Conservation (phyloP, 371 early-diverging fungal species). For the Lichtheimia hyalospora region DNA sequence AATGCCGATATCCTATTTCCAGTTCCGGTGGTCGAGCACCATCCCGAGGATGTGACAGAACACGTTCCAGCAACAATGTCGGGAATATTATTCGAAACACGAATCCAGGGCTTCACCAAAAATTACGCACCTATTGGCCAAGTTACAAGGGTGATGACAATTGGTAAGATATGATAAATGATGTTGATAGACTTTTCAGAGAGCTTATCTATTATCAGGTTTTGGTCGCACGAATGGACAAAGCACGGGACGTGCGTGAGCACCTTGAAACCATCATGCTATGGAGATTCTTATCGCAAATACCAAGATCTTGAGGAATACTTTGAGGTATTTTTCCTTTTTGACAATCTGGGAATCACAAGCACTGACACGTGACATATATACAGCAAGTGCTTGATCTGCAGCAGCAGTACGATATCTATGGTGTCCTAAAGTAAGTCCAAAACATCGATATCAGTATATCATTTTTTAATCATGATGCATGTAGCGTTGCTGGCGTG, state of each 20-base stretch:
- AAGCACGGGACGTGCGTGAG: conserved; percentile 59
- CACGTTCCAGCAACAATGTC: conserved; percentile 19
- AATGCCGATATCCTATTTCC: background rate
- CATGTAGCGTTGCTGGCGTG: conserved; percentile 35
- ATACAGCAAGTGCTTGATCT: conserved; percentile 39
- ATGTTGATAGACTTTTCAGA: background rate
- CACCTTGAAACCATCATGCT: conserved; percentile 46
- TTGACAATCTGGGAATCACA: background rate
- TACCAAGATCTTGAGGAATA: conserved; percentile 50
- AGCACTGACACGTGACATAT: background rate
- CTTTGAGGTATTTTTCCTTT: conserved; percentile 31
- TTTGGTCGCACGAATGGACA: conserved; percentile 58
- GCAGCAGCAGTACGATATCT: conserved; percentile 44
- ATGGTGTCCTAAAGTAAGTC: conserved; percentile 40
- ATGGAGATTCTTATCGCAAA: conserved; percentile 30
- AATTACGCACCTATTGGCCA: conserved; percentile 36
- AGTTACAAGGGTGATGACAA: conserved; percentile 38
- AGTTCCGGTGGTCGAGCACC: conserved; percentile 35
- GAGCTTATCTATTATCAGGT: conserved; percentile 13
- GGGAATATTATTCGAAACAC: conserved; percentile 20
- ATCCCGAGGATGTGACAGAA: conserved; percentile 30
- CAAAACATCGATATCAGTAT: background rate
- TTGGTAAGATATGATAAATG: conserved; percentile 14
- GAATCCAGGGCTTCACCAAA: conserved; percentile 19
- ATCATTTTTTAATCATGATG: background rate